phyloP scores from a whole-genome alignment of 2,329 filamentous ascomycete species.

The Apiospora hydei region DNA sequence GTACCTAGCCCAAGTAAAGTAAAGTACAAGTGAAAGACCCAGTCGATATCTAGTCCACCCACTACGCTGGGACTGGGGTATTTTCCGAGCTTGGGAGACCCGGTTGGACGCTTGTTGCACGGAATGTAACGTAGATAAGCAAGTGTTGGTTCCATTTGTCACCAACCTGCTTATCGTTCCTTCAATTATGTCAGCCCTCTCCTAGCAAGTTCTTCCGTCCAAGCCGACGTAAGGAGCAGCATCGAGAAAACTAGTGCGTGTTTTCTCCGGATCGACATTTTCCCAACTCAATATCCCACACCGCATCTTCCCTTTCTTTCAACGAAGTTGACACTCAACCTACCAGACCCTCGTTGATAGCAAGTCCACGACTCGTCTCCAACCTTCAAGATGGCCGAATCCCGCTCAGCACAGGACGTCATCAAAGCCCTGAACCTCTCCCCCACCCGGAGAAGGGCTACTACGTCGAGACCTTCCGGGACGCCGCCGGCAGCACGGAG shows the following conservation, averaged over 20 bases:
- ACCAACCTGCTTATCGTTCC: neutral
- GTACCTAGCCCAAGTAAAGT: neutral
- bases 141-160: neutral
- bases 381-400: neutral
- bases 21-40: too few relatives aligned
- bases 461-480: conserved; percentile 56
- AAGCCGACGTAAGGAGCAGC: neutral
- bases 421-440: conserved; percentile 51
- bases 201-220: neutral
- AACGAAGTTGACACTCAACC: too few relatives aligned
- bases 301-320: too few relatives aligned
- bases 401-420: conserved; percentile 51
- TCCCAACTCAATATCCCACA: too few relatives aligned
- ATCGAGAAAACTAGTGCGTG: neutral
- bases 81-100: neutral
- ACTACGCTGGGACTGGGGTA: neutral
- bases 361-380: too few relatives aligned
- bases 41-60: neutral
- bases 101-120: neutral
- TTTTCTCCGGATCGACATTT: neutral
- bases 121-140: neutral
- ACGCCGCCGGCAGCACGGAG: conserved; percentile 38
- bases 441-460: conserved; percentile 58
- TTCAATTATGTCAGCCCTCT: neutral
- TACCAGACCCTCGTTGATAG: too few relatives aligned